Percentiles rank a stretch among this genome's conserved stretches.
These are phyloP conservation scores for Mrakia gelida DNA, from an alignment of 768 basidiomycete genomes.

Conservation along the genomic window DNA sequence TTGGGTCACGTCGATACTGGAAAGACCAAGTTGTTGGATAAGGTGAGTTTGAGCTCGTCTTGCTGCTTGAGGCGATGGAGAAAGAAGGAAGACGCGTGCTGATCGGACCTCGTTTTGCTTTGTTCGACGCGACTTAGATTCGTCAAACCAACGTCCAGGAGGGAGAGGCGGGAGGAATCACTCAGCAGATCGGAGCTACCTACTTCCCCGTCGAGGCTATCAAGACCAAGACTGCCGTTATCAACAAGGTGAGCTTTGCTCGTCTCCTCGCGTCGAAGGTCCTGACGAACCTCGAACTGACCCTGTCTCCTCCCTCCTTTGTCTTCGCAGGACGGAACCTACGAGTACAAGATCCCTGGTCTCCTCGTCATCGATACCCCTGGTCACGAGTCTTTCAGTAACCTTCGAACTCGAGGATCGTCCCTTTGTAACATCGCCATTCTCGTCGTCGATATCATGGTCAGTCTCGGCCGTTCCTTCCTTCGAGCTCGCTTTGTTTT, in stretches of 20 bases:
- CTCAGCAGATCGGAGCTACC: conserved; percentile 98
- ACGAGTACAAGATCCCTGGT: conserved; percentile 96
- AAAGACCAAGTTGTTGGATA: conserved; percentile 95
- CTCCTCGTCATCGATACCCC: conserved; percentile 95
- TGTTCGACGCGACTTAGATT: conserved; percentile 56
- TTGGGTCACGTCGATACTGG: conserved; percentile 99
- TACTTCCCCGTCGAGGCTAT: conserved; percentile 98
- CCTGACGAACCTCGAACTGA: neutral
- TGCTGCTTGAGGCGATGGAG: neutral
- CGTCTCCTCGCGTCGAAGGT: conserved; percentile 17
- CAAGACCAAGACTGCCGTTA: conserved; percentile 82
- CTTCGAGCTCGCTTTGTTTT: neutral
- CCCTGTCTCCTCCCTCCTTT: neutral
- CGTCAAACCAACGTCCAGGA: conserved; percentile 99
- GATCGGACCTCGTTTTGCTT: neutral
- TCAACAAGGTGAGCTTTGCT: conserved; percentile 63
- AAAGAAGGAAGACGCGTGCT: neutral
- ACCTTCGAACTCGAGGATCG: conserved; percentile 88
- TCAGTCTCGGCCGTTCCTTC: conserved; percentile 36
- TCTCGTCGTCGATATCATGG: conserved; percentile 97
- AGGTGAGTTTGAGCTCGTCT: conserved; percentile 55
- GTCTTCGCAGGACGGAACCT: conserved; percentile 58
- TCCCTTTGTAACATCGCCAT: conserved; percentile 98
- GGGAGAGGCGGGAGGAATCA: conserved; percentile 99
- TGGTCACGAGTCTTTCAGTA: conserved; percentile 98